Evolutionary conservation across 306 rosid genomes (phyloP), one percentile per base, ranked within the genome.

Genomic region (Erythrophleum fordii): DNA sequence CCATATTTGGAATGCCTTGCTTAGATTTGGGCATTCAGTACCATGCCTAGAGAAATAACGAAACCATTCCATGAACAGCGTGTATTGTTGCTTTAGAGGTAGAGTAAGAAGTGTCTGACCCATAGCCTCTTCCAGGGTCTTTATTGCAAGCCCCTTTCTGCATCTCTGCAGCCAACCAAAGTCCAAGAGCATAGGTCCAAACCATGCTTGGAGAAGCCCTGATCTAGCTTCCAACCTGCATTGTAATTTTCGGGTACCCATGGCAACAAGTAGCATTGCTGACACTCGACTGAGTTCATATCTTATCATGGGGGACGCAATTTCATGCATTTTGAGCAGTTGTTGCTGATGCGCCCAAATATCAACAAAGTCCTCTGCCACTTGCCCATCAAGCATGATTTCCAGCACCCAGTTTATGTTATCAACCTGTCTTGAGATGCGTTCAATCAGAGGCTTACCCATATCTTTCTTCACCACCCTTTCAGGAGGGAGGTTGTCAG

Each of bases 71-170:
- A 68, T 68, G 52, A 68, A 68, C 53, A 68, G 34, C 11, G 2
- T 68, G 52, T 68, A 22, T n/a, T 68, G 73, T 42, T 68, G 73
- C 20, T 68, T 68, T 42, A 41, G 73, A 41, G 73, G 73, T 22
- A 68, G 53, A 68, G 73, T 68, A 23, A 68, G 73, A 41, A 68
- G 73, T 68, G 73, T 68, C 73, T 68, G 73, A 41, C 73, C 73
- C 73, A 68, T 41, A 22, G 53, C 73, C 53, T 68, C 73, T 39
- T 68, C 73, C 34, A 68, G 20, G 34, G 73, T 42, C 53, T 42
- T 68, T 11, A 41, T 42, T 11, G 73, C 34, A 11, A 68, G 73
- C 28, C 73, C 73, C 53, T 68, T 68, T 42, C 73, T 41, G 53
- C 73, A 68, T 39, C 73, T 68, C 73, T 68, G 73, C 29, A 68